Conservation (phyloP, 805 yeast species). For the Ogataea dorogensis region DNA sequence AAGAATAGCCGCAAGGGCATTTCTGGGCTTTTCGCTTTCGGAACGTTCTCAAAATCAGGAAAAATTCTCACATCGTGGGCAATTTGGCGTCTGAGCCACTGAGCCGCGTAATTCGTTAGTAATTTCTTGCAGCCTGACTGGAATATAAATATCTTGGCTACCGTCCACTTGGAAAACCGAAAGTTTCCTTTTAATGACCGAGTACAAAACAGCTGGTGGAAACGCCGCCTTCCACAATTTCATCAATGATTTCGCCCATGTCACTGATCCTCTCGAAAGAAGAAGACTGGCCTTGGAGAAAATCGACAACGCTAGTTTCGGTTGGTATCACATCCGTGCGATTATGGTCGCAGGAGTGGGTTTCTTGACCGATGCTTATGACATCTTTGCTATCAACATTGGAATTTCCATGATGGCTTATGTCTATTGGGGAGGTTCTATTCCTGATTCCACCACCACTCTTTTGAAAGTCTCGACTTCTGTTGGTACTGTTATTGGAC, state of each 20-base stretch:
- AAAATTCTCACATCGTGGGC: conserved; percentile 3
- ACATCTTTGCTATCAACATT: conserved; percentile 85
- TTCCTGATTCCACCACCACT: conserved; percentile 71
- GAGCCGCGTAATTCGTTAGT: conserved; percentile 4
- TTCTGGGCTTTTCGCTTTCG: neutral
- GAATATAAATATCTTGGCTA: conserved; percentile 5
- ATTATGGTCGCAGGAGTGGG: conserved; percentile 90
- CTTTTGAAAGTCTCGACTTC: conserved; percentile 85
- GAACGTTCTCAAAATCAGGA: neutral
- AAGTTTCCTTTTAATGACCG: conserved; percentile 7
- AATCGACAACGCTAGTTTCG: conserved; percentile 74
- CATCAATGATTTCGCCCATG: conserved; percentile 74
- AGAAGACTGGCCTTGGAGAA: conserved; percentile 82
- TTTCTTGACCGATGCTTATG: conserved; percentile 89
- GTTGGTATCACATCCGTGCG: conserved; percentile 82
- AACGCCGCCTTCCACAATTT: conserved; percentile 85
- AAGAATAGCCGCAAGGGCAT: neutral
- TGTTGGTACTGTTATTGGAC: conserved; percentile 93
- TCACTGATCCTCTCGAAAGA: conserved; percentile 83
- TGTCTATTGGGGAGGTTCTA: conserved; percentile 64
- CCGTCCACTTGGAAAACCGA: neutral
- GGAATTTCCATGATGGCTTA: conserved; percentile 76
- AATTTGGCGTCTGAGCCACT: conserved; percentile 2
- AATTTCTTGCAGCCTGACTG: conserved; percentile 2
- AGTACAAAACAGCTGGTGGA: conserved; percentile 60